Percentiles rank a stretch among this genome's conserved stretches.
phyloP scores from a whole-genome alignment of 257 asterid genomes.

The Primulina eburnea region DNA sequence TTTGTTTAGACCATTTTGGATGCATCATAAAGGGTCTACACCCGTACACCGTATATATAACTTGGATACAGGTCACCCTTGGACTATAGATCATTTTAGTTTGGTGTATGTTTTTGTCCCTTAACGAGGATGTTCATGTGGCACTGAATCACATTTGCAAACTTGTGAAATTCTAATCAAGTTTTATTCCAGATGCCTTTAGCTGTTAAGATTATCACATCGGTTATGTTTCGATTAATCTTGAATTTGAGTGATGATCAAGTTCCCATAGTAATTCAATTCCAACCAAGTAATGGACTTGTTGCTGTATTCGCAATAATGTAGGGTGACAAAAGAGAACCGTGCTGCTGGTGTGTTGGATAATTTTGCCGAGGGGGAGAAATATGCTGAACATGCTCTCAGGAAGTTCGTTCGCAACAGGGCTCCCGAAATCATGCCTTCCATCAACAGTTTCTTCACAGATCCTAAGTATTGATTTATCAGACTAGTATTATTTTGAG shows the following conservation, averaged over 20 bases:
- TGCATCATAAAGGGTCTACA: too few relatives aligned
- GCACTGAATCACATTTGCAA: too few relatives aligned
- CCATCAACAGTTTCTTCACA: constrained; percentile 58
- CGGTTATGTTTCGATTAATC: background rate
- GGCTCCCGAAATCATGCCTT: constrained; percentile 80
- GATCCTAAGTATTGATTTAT: constrained; percentile 48
- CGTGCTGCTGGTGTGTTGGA: constrained; percentile 80
- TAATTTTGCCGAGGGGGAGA: constrained; percentile 70
- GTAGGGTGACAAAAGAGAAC: constrained; percentile 78
- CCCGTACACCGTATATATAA: too few relatives aligned
- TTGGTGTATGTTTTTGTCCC: too few relatives aligned
- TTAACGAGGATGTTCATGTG: too few relatives aligned
- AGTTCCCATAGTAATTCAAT: too few relatives aligned
- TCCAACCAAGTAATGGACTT: background rate
- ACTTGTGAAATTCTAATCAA: too few relatives aligned
- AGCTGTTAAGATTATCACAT: background rate
- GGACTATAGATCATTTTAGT: too few relatives aligned
- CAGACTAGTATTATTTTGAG: constrained; percentile 9
- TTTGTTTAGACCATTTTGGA: too few relatives aligned
- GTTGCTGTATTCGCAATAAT: constrained; percentile 5
- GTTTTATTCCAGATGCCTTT: too few relatives aligned
- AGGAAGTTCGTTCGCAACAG: constrained; percentile 65
- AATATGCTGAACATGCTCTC: constrained; percentile 56
- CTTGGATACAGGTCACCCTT: too few relatives aligned
- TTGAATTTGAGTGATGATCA: background rate